phyloP scores from a whole-genome alignment of 2,329 filamentous ascomycete species.

The Pochonia chlamydosporia region DNA sequence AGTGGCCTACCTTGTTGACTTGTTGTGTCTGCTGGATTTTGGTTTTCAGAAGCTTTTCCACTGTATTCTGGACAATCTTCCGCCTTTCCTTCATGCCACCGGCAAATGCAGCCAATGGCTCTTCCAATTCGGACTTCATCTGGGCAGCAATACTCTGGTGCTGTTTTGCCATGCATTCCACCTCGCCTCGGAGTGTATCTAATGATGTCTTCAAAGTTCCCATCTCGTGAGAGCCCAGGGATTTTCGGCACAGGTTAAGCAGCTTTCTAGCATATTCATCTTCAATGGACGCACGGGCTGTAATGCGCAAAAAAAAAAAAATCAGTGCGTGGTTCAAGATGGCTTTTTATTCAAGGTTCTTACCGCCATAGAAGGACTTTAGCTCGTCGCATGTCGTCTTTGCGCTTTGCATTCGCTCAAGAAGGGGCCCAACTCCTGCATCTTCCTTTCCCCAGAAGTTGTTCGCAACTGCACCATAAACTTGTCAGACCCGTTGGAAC shows the following conservation, averaged over 20 bases:
- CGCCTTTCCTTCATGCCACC: slow-evolving; percentile 94
- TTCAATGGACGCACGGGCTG: slow-evolving; percentile 86
- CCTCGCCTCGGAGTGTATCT: slow-evolving; percentile 81
- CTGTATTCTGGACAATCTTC: slow-evolving; percentile 91
- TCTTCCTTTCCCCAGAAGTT: slow-evolving; percentile 99
- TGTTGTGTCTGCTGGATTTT: slow-evolving; percentile 87
- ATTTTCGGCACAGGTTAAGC: slow-evolving; percentile 77
- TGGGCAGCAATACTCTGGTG: slow-evolving; percentile 85
- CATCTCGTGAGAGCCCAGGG: slow-evolving; percentile 79
- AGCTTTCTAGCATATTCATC: slow-evolving; percentile 94
- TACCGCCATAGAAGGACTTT: slow-evolving; percentile 82
- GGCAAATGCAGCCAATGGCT: slow-evolving; percentile 84
- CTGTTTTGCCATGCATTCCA: slow-evolving; percentile 90
- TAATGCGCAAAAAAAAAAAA: neutral
- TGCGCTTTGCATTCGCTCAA: slow-evolving; percentile 90
- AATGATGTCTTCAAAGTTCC: slow-evolving; percentile 80
- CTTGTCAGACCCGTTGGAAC: slow-evolving; percentile 13
- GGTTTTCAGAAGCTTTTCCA: slow-evolving; percentile 88
- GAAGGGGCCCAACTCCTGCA: slow-evolving; percentile 83
- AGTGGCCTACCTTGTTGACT: slow-evolving; percentile 74
- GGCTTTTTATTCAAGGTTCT: slow-evolving; percentile 15
- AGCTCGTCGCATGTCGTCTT: slow-evolving; percentile 95
- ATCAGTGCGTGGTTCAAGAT: neutral
- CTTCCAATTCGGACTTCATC: slow-evolving; percentile 95
- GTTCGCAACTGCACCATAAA: slow-evolving; percentile 68